Percentiles rank a stretch among this genome's conserved stretches.
Evolutionary conservation across 805 yeast genomes (phyloP).

Genomic region (Kuraishia piskuri): DNA sequence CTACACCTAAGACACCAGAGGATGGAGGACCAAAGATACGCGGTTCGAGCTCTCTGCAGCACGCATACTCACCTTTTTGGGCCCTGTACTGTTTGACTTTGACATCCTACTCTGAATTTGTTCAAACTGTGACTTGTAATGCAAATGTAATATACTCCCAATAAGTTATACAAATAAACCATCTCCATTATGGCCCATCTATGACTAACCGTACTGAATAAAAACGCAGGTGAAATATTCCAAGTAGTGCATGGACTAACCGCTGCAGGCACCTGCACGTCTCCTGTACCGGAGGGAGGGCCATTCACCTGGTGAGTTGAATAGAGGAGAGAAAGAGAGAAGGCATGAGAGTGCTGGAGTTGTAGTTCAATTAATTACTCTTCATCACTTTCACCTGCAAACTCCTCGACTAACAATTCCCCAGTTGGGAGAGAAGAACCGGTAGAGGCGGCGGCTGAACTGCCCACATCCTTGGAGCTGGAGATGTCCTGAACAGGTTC

Average conservation of each 20-base stretch:
- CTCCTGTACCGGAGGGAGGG: background rate
- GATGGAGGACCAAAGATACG: background rate
- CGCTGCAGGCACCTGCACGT: background rate
- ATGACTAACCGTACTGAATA: background rate
- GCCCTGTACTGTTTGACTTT: background rate
- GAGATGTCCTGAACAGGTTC: background rate
- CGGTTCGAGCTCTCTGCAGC: background rate
- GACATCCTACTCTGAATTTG: background rate
- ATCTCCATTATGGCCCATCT: background rate
- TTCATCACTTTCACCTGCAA: conserved; percentile 11
- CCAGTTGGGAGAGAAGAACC: background rate
- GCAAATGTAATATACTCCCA: background rate
- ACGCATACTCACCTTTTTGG: background rate
- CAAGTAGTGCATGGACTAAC: background rate
- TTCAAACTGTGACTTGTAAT: no score
- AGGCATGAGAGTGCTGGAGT: no score
- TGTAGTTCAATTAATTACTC: conserved; percentile 1
- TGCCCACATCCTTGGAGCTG: background rate
- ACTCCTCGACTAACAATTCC: conserved; percentile 6
- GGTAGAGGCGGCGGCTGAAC: background rate
- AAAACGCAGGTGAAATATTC: background rate
- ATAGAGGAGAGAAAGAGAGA: no score
- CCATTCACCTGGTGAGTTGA: no score
- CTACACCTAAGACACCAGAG: background rate
- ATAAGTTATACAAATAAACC: background rate